Conservation (phyloP, 768 basidiomycete genomes). For the Russula emetica region DNA sequence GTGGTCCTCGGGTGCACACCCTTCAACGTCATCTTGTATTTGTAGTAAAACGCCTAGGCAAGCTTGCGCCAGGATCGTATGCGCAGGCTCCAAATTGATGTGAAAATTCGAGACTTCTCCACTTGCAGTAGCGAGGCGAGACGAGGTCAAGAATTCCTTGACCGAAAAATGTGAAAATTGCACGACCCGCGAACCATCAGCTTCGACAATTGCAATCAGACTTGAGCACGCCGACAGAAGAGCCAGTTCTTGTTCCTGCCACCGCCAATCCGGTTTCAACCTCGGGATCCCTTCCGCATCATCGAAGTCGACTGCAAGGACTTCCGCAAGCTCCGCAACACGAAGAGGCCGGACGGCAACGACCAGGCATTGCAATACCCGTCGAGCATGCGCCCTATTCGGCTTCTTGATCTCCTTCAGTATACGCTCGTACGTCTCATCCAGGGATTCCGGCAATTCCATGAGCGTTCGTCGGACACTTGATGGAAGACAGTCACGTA, state of each 20-base stretch:
- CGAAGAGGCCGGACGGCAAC: background rate
- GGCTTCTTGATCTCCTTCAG: background rate
- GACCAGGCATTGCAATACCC: constrained; percentile 2
- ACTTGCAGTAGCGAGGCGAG: too few species aligned
- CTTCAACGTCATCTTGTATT: too few species aligned
- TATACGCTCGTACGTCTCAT: background rate
- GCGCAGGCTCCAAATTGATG: too few species aligned
- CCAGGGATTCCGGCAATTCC: background rate
- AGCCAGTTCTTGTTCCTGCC: background rate
- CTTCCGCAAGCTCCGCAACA: background rate
- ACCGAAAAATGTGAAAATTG: too few species aligned
- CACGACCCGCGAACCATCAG: too few species aligned
- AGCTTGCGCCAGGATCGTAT: too few species aligned
- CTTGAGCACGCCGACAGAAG: too few species aligned
- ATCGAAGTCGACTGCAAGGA: background rate
- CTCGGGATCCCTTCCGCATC: background rate
- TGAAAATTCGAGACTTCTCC: too few species aligned
- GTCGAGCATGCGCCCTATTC: background rate
- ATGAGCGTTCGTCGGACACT: background rate
- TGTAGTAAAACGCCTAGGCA: too few species aligned
- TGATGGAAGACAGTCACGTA: background rate
- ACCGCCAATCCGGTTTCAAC: background rate
- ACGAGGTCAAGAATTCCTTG: too few species aligned
- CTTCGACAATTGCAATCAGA: too few species aligned
- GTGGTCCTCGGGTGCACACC: too few species aligned